These are phyloP conservation scores for Botrytis pseudocinerea DNA, from an alignment of 2,329 filamentous ascomycete genomes.

Conservation along the genomic window DNA sequence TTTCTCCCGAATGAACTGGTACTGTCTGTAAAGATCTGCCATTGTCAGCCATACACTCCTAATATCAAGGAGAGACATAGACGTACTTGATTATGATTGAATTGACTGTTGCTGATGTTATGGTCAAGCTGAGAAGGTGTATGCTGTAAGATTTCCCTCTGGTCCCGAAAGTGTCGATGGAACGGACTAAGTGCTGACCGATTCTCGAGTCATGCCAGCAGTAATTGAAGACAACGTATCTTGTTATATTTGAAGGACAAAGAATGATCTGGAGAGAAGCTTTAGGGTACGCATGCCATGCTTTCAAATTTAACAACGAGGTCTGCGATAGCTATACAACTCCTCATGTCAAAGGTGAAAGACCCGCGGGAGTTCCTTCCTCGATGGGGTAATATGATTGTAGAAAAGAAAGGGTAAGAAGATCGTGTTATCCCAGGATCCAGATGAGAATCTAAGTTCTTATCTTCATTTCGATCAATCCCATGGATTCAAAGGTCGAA, in stretches of 20 bases:
- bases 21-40: neutral
- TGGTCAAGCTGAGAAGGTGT: neutral
- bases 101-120: neutral
- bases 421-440: neutral
- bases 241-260: neutral
- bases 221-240: neutral
- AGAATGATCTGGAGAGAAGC: neutral
- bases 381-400: neutral
- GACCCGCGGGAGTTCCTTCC: neutral
- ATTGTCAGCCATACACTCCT: neutral
- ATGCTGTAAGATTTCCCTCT: neutral
- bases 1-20: neutral
- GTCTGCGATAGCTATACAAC: neutral
- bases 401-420: neutral
- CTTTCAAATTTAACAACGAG: neutral
- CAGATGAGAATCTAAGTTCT: neutral
- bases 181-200: neutral
- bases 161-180: neutral
- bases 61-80: neutral
- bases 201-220: neutral
- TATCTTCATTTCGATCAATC: rapidly evolving
- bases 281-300: neutral
- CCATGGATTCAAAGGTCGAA: neutral
- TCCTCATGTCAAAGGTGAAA: neutral
- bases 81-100: neutral